These are phyloP conservation scores for Marsdenia floribunda DNA, from an alignment of 257 asterid species.

Conservation along the genomic window DNA sequence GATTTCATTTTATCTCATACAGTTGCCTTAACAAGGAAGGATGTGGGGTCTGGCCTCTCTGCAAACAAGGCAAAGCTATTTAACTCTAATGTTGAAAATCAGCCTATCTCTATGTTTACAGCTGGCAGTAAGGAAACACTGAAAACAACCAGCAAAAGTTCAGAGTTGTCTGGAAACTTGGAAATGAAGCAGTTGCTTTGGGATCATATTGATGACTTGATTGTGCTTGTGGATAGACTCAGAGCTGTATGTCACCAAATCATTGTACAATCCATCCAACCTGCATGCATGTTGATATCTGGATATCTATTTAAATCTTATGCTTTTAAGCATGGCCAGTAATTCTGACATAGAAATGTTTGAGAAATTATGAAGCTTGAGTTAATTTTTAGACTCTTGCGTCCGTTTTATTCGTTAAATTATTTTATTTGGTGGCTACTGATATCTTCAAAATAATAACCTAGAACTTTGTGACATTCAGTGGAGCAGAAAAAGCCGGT, in stretches of 20 bases:
- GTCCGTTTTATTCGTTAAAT: neutral
- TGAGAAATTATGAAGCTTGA: neutral
- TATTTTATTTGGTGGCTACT: constrained; percentile 2
- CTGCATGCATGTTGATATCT: neutral
- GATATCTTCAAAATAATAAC: neutral
- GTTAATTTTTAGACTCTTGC: neutral
- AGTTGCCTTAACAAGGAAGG: constrained; percentile 57
- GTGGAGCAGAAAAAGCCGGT: constrained; percentile 92
- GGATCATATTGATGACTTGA: constrained; percentile 61
- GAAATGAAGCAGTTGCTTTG: constrained; percentile 66
- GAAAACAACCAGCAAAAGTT: constrained; percentile 33
- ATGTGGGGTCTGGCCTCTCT: constrained; percentile 30
- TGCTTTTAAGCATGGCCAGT: neutral
- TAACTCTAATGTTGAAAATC: constrained; percentile 28
- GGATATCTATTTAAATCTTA: neutral
- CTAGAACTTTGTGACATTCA: constrained; percentile 23
- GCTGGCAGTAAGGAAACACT: constrained; percentile 29
- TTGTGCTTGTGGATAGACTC: constrained; percentile 63
- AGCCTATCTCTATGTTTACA: constrained; percentile 28
- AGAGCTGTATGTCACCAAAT: constrained; percentile 51
- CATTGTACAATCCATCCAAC: neutral
- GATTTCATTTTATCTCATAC: constrained; percentile 71
- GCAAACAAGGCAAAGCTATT: constrained; percentile 41
- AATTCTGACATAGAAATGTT: constrained; percentile 7
- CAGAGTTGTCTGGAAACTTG: constrained; percentile 33